Evolutionary conservation across 1,284 basidiomycete genomes (phyloP).

Genomic region (Irpex rosettiformis): DNA sequence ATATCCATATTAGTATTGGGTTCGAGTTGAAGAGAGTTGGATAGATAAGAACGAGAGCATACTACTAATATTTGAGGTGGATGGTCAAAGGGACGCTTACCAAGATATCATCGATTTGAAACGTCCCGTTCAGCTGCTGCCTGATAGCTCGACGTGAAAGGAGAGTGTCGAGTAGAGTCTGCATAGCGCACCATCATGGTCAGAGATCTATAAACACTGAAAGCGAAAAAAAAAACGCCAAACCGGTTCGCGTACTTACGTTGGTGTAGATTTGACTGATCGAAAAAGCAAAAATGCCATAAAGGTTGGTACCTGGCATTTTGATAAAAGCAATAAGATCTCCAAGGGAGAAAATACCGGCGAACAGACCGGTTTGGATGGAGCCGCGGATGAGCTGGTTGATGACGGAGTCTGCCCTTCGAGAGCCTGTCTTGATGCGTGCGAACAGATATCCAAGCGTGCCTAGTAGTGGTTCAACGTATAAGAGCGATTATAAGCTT

Average conservation of each 20-base stretch:
- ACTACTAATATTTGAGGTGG: too few relatives aligned
- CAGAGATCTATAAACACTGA: neutral
- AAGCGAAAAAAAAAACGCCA: too few relatives aligned
- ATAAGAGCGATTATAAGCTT: too few relatives aligned
- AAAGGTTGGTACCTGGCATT: constrained; percentile 32
- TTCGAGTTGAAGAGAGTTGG: too few relatives aligned
- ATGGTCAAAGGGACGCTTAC: neutral
- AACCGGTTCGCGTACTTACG: too few relatives aligned
- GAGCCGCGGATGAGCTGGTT: constrained; percentile 44
- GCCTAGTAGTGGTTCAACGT: too few relatives aligned
- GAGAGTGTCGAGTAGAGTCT: constrained; percentile 20
- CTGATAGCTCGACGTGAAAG: constrained; percentile 14
- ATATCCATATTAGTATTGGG: too few relatives aligned
- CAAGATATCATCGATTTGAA: constrained; percentile 11
- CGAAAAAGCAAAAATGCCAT: constrained; percentile 42
- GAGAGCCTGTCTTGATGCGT: constrained; percentile 41
- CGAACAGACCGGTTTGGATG: constrained; percentile 45
- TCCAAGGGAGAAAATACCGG: constrained; percentile 39
- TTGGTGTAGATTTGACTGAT: constrained; percentile 43
- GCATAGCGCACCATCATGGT: too few relatives aligned
- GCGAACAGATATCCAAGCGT: constrained; percentile 33
- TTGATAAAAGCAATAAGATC: constrained; percentile 38
- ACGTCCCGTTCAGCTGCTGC: constrained; percentile 11
- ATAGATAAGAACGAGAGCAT: too few relatives aligned
- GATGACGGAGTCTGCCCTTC: constrained; percentile 41